Conservation (phyloP, 352 stramenopile genomes). For the Aphanomyces stellatus region DNA sequence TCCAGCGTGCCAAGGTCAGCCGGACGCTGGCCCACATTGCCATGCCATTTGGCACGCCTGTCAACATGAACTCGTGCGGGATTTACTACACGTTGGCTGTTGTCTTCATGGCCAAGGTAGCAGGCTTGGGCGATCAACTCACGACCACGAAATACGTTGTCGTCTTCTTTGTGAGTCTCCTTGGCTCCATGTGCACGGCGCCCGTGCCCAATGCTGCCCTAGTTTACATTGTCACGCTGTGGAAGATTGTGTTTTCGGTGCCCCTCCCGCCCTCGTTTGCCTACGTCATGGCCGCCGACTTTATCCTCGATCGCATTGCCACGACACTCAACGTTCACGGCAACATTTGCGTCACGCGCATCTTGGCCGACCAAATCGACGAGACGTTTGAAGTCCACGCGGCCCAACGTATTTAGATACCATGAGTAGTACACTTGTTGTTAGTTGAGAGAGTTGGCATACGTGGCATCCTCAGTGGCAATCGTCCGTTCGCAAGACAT, state of each 20-base stretch:
- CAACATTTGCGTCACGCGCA: slow-evolving; percentile 46
- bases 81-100: slow-evolving; percentile 30
- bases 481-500: too few relatives aligned
- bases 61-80: slow-evolving; percentile 10
- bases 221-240: slow-evolving; percentile 57
- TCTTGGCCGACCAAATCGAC: slow-evolving; percentile 35
- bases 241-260: slow-evolving; percentile 43
- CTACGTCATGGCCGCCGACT: slow-evolving; percentile 44
- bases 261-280: slow-evolving; percentile 20
- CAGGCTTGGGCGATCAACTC: slow-evolving; percentile 42
- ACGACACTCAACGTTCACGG: slow-evolving; percentile 50
- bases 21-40: slow-evolving; percentile 69
- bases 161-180: slow-evolving; percentile 32
- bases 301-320: slow-evolving; percentile 48
- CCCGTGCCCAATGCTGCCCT: slow-evolving; percentile 51
- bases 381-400: slow-evolving; percentile 23
- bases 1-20: slow-evolving; percentile 1
- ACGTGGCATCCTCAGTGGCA: too few relatives aligned
- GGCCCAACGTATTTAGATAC: neutral
- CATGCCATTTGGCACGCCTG: slow-evolving; percentile 35
- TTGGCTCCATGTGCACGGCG: slow-evolving; percentile 48
- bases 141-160: slow-evolving; percentile 32
- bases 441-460: too few relatives aligned
- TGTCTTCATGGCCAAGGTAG: slow-evolving; percentile 51
- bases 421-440: too few relatives aligned